Percentiles rank a stretch among this genome's conserved stretches.
Evolutionary conservation across 495 filamentous ascomycete species (phyloP).

Genomic region (Penicillium pancosmium): DNA sequence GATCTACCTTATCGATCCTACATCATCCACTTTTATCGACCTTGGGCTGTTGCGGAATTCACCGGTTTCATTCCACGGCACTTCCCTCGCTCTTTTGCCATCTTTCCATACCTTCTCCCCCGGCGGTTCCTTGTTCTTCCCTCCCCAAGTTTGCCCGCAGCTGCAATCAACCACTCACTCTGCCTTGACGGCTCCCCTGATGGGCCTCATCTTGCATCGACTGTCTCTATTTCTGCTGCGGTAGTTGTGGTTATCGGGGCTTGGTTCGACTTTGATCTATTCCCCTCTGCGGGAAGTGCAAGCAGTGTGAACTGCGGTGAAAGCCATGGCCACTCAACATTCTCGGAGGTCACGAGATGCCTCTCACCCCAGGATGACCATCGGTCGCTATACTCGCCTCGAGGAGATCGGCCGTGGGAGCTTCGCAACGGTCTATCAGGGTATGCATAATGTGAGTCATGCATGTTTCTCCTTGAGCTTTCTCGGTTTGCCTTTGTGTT

Average conservation of each 20-base stretch:
- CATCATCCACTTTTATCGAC: constrained; percentile 9
- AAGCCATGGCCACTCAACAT: constrained; percentile 43
- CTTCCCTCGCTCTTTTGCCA: neutral
- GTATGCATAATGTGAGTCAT: constrained; percentile 75
- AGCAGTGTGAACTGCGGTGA: constrained; percentile 18
- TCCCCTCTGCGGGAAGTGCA: constrained; percentile 11
- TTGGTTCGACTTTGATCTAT: constrained; percentile 23
- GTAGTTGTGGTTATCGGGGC: constrained; percentile 46
- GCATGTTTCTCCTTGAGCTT: neutral
- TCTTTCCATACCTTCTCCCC: constrained; percentile 15
- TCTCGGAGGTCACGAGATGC: constrained; percentile 49
- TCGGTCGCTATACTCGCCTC: constrained; percentile 76
- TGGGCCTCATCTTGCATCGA: constrained; percentile 34
- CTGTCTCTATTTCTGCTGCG: constrained; percentile 35
- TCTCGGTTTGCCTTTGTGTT: neutral
- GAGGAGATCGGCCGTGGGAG: constrained; percentile 92
- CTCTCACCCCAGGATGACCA: constrained; percentile 59
- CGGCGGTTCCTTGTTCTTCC: constrained; percentile 22
- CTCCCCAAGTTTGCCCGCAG: constrained; percentile 13
- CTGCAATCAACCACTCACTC: constrained; percentile 1
- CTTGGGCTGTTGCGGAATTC: constrained; percentile 7
- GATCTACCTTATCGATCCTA: constrained; percentile 3
- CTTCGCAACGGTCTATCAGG: constrained; percentile 92
- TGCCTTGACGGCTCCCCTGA: constrained; percentile 31
- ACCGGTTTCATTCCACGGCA: constrained; percentile 18